Evolutionary conservation across 371 early-diverging fungal species (phyloP).

Genomic region (Haplosporangium sp.): DNA sequence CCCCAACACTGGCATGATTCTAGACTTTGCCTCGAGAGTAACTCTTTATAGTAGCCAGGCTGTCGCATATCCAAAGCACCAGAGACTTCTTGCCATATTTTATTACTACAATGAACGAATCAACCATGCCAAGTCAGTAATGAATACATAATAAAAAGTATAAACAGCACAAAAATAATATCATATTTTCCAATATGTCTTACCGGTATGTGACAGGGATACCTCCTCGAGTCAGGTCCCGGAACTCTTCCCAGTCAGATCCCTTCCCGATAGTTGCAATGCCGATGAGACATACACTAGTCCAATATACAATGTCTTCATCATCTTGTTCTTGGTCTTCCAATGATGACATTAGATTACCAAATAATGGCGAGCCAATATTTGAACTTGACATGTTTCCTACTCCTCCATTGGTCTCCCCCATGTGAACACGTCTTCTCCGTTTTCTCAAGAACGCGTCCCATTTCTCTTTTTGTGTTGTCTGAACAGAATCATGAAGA

Average conservation of each 20-base stretch:
- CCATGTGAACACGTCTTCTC: slow-evolving; percentile 39
- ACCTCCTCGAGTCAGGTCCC: slow-evolving; percentile 52
- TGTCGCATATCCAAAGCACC: slow-evolving; percentile 52
- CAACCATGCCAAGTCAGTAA: not conserved
- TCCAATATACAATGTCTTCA: slow-evolving; percentile 51
- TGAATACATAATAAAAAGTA: not conserved
- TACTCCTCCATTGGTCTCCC: slow-evolving; percentile 43
- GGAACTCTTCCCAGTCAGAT: slow-evolving; percentile 52
- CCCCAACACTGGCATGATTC: slow-evolving; percentile 51
- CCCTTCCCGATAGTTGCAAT: slow-evolving; percentile 53
- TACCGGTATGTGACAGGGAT: slow-evolving; percentile 56
- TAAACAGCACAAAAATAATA: not conserved
- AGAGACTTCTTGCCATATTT: slow-evolving; percentile 57
- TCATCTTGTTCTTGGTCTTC: slow-evolving; percentile 45
- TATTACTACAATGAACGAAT: slow-evolving; percentile 27
- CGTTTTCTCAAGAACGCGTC: slow-evolving; percentile 48
- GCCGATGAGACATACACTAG: slow-evolving; percentile 47
- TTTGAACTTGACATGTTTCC: slow-evolving; percentile 42
- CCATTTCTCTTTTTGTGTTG: slow-evolving; percentile 55
- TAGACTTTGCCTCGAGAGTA: slow-evolving; percentile 25
- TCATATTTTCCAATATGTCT: not conserved
- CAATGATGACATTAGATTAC: slow-evolving; percentile 29
- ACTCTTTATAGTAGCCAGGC: slow-evolving; percentile 52
- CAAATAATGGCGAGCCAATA: slow-evolving; percentile 37
- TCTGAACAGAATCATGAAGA: slow-evolving; percentile 50